Conservation (phyloP, 495 filamentous ascomycete genomes). For the Penicillium flavigenum region DNA sequence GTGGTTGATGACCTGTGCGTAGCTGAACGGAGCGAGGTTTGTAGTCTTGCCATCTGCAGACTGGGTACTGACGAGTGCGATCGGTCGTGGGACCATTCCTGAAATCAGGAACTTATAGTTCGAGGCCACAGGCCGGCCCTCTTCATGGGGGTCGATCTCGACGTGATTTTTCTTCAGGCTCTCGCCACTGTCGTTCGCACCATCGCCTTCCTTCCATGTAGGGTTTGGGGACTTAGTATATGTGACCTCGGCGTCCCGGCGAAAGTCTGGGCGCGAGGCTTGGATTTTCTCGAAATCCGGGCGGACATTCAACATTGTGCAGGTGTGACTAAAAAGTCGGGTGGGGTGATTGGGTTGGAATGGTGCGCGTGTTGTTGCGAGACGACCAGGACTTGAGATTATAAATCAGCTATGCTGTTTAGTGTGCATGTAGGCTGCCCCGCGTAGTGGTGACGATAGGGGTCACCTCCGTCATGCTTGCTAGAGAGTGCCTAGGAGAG, state of each 20-base stretch:
- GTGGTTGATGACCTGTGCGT: constrained; percentile 78
- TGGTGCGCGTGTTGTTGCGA: neutral
- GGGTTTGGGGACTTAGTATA: constrained; percentile 73
- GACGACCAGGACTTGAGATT: constrained; percentile 8
- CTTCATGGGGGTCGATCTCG: constrained; percentile 77
- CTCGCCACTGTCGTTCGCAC: constrained; percentile 63
- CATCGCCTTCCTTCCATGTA: constrained; percentile 73
- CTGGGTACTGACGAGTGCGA: constrained; percentile 62
- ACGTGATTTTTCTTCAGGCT: constrained; percentile 62
- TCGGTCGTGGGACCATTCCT: constrained; percentile 79
- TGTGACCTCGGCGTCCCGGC: constrained; percentile 47
- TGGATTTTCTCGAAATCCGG: constrained; percentile 78
- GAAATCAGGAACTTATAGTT: constrained; percentile 96
- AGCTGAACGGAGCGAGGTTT: constrained; percentile 87
- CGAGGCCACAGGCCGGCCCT: constrained; percentile 61
- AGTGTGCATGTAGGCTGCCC: neutral
- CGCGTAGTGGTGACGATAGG: neutral
- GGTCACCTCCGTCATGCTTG: neutral
- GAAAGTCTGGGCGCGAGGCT: constrained; percentile 68
- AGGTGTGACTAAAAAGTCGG: constrained; percentile 25
- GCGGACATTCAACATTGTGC: constrained; percentile 30
- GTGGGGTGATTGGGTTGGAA: neutral
- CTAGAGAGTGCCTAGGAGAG: neutral
- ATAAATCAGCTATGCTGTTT: constrained; percentile 8
- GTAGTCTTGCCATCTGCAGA: constrained; percentile 56